Evolutionary conservation across 2,329 filamentous ascomycete genomes (phyloP), one percentile per base, ranked within the genome.

Genomic region (Sarocladium brachiariae): DNA sequence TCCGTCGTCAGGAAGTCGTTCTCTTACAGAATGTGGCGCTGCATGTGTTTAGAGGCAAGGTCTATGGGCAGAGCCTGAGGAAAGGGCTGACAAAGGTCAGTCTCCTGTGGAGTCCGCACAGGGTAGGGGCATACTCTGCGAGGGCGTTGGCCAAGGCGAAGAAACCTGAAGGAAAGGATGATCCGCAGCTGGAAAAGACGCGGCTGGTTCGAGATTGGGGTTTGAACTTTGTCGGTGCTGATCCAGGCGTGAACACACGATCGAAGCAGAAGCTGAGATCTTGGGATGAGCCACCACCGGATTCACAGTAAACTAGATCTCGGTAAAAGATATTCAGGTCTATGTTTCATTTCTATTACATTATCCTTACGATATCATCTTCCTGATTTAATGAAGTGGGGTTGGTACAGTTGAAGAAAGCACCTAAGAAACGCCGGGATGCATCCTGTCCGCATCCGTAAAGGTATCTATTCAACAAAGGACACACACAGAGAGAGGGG

Each of bases 21-120:
- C 73, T 96, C 13, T 63, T 96, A 53, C 82, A 84, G 51, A 90
- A 92, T 58, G 83, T 96, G 6, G 89, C 86, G 1, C 72, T 97
- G 49, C 81, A 81, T 49, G 80, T 81, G 3, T 97, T 92, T 63
- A 77, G 78, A 49, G 80, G 81, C 43, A 84, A 79, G 58, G 91
- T 96, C 0, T 90, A 93, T 59, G 91, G 92, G 0, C 87, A 95
- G 64, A 93, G 86, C 60, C 69, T 96, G 54, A 80, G 86, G 24
- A 79, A 78, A 55, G 81, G 81, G 7, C 76, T 87, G 58, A 91
- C 88, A 3, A 81, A 77, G 54, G 70, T 92, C 23, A 76, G 83
- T 54, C 67, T 95, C 38, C 67, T 95, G 16, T 81, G 70, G 69
- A 57, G 74, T 62, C 33, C 81, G 77, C 62, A 63, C 60, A 52